Base-by-base conservation (phyloP, 2,329 filamentous ascomycete genomes). In the Blastomyces percursus region DNA sequence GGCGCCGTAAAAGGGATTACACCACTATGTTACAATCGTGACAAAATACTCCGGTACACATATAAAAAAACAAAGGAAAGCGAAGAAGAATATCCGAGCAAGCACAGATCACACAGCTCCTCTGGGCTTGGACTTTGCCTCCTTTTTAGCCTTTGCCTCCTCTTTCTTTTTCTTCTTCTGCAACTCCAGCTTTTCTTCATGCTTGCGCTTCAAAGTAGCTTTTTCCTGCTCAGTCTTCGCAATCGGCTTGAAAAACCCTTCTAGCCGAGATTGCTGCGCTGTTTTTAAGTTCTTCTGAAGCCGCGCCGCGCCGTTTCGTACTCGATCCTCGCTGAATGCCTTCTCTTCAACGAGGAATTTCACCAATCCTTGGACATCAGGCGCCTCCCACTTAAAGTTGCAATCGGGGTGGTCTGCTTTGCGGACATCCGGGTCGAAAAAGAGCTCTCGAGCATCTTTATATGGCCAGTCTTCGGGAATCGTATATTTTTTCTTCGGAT, bases 381-480 rank as follows among this genome's bases (percentile, higher is more conserved):
- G 94, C 64, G 87, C 87, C 54, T 96, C 91, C 94, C 95, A 99
- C 76, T 96, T 96, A 81, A 97, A 96, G 73, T 99, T 91, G 75
- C 92, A 97, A 14, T 91, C 86, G 0, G 89, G 85, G 70, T 95
- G 84, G 68, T 95, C 89, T 30, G 93, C 91, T 54, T 83, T 75
- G 44, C 88, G 87, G 32, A 99, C 93, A 69, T 97, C 91, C 0
- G 94, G 94, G 69, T 93, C 82, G 72, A 95, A 87, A 79, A 99
- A 97, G 35, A 99, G 85, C 21, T 91, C 85, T 50, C 95, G 89
- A 8, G 94, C 95, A 70, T 99, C 92, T 69, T 88, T 81, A 75
- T 88, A 99, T 0, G 94, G 94, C 93, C 94, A 99, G 77, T 96
- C 90, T n/a, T 96, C 92, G 0, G 94, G 94, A 14, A 99, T 81